Evolutionary conservation across 1,284 basidiomycete genomes (phyloP).

Genomic region (Violaceomyces palustris): DNA sequence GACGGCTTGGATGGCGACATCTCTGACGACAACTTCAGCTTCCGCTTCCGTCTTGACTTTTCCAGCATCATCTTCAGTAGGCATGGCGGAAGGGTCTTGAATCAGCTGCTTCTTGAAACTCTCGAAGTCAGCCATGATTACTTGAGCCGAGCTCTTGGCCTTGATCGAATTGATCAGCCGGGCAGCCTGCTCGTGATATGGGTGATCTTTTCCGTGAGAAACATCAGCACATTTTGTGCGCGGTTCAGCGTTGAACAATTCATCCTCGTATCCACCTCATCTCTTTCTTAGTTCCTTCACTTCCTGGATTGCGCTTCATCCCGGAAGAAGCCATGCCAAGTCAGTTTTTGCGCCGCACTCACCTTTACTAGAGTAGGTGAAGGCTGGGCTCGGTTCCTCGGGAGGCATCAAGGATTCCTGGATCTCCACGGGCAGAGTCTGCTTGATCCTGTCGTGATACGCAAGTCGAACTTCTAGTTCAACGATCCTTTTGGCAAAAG

Average conservation of each 20-base stretch:
- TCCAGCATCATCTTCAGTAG: constrained; percentile 12
- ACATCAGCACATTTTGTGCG: no score
- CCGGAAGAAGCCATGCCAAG: not conserved
- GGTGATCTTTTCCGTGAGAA: constrained; percentile 58
- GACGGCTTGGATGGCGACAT: constrained; percentile 81
- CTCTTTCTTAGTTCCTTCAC: no score
- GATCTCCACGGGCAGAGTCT: constrained; percentile 74
- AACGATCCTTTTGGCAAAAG: constrained; percentile 79
- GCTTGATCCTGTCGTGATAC: constrained; percentile 87
- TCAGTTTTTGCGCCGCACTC: constrained; percentile 54
- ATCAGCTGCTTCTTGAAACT: constrained; percentile 50
- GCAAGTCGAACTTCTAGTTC: constrained; percentile 87
- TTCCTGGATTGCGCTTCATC: not conserved
- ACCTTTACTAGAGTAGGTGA: constrained; percentile 76
- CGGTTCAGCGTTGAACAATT: not conserved
- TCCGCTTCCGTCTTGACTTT: constrained; percentile 51
- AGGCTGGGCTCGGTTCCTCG: constrained; percentile 75
- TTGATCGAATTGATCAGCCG: constrained; percentile 76
- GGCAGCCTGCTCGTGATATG: constrained; percentile 72
- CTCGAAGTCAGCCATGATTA: constrained; percentile 72
- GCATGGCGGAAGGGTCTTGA: constrained; percentile 1
- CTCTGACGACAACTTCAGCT: constrained; percentile 66
- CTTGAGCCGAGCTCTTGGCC: constrained; percentile 65
- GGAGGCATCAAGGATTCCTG: constrained; percentile 65
- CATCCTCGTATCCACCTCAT: no score